phyloP scores from a whole-genome alignment of 2,329 filamentous ascomycete species.

The Nannizzia gypsea region DNA sequence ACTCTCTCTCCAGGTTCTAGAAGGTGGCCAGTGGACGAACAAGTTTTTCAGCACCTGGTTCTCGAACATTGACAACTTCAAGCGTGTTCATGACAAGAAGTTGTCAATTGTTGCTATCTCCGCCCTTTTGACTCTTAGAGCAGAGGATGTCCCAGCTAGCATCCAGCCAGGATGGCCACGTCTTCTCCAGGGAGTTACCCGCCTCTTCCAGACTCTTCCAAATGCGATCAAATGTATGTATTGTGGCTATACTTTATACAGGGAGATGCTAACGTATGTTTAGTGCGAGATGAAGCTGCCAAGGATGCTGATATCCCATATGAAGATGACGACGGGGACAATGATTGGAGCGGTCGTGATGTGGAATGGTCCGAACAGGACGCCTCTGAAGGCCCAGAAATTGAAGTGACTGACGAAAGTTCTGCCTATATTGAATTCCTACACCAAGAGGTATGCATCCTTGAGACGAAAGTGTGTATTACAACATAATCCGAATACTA shows the following conservation, averaged over 20 bases:
- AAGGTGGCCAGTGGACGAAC: slow-evolving; percentile 88
- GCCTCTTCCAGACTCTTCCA: slow-evolving; percentile 84
- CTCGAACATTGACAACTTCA: slow-evolving; percentile 85
- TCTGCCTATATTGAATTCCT: slow-evolving; percentile 92
- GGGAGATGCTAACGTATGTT: not conserved
- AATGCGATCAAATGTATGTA: slow-evolving; percentile 71
- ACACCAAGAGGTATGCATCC: slow-evolving; percentile 61
- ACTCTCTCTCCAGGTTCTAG: slow-evolving; percentile 74
- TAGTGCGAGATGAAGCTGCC: slow-evolving; percentile 80
- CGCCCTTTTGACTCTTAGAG: slow-evolving; percentile 65
- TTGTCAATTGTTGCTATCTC: slow-evolving; percentile 90
- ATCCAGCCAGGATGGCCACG: slow-evolving; percentile 93
- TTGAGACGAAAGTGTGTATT: slow-evolving; percentile 6
- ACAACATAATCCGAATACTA: not conserved
- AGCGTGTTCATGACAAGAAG: slow-evolving; percentile 95
- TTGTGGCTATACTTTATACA: not conserved
- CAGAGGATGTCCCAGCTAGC: slow-evolving; percentile 75
- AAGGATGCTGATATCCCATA: slow-evolving; percentile 73
- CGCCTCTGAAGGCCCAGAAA: slow-evolving; percentile 48
- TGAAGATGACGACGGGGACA: slow-evolving; percentile 64
- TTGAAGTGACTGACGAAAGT: slow-evolving; percentile 75
- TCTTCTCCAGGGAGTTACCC: slow-evolving; percentile 74
- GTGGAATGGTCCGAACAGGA: slow-evolving; percentile 56
- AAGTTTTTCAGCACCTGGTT: slow-evolving; percentile 99
- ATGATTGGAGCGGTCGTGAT: slow-evolving; percentile 66